These are phyloP conservation scores for Aureobasidium sp. DNA, from an alignment of 2,329 filamentous ascomycete species.

Conservation along the genomic window DNA sequence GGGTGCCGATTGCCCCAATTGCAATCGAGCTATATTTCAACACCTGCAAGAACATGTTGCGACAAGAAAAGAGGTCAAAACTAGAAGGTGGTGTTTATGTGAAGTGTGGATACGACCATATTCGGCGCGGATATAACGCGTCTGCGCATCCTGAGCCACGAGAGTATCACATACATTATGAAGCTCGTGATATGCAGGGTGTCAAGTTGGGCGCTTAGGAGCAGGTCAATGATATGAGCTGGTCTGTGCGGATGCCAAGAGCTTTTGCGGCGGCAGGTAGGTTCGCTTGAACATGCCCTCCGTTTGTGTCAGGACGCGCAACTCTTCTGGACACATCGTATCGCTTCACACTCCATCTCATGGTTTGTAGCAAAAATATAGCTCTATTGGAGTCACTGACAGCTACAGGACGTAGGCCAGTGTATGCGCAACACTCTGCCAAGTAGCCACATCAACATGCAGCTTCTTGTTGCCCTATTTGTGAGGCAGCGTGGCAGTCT, in stretches of 20 bases:
- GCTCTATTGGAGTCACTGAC: no score
- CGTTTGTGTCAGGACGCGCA: background rate
- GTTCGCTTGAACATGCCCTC: background rate
- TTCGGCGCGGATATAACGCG: background rate
- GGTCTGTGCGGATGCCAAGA: background rate
- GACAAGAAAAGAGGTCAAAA: background rate
- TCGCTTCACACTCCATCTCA: background rate
- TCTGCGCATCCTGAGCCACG: background rate
- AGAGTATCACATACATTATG: background rate
- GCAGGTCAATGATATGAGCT: background rate
- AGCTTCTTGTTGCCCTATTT: background rate
- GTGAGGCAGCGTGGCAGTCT: no score
- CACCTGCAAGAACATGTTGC: background rate
- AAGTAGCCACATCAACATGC: no score
- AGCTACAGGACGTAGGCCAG: no score
- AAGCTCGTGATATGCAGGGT: background rate
- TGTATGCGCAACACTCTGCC: no score
- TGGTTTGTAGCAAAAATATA: no score
- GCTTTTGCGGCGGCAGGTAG: no score
- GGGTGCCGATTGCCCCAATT: conserved; percentile 16
- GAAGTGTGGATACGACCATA: background rate
- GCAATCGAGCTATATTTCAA: conserved; percentile 18
- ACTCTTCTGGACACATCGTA: no score
- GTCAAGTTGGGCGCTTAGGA: background rate
- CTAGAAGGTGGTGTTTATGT: background rate